phyloP scores from a whole-genome alignment of 257 asterid genomes.

The Solanum pinnatisectum region DNA sequence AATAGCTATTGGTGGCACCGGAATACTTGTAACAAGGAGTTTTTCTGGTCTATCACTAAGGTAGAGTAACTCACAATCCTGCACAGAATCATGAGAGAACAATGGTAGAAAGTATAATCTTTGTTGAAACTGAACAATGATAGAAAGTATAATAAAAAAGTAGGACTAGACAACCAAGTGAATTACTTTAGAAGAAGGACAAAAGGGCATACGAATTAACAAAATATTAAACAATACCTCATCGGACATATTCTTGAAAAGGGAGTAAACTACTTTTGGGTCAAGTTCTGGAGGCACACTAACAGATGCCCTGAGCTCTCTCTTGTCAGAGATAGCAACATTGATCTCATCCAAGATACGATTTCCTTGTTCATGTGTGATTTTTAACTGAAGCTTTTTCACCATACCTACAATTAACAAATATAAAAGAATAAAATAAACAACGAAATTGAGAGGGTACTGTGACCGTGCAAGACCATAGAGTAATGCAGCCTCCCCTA shows the following conservation, averaged over 20 bases:
- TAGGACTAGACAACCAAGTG: background rate
- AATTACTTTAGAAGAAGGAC: background rate
- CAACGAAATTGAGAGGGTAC: background rate
- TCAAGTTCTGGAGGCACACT: conserved; percentile 36
- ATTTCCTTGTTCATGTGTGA: conserved; percentile 51
- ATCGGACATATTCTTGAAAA: conserved; percentile 61
- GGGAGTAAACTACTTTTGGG: conserved; percentile 46
- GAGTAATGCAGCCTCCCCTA: background rate
- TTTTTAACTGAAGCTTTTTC: conserved; percentile 47
- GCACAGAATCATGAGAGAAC: conserved; percentile 2
- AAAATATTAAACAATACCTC: conserved; percentile 40
- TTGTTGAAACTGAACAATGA: background rate
- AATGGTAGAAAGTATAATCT: background rate
- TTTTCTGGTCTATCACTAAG: conserved; percentile 81
- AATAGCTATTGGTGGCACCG: conserved; percentile 81
- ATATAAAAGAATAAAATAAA: background rate
- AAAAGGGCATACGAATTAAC: background rate
- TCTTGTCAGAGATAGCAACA: conserved; percentile 49
- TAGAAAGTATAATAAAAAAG: background rate
- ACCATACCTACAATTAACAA: conserved; percentile 57
- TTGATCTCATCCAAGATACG: conserved; percentile 31
- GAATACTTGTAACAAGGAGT: conserved; percentile 58
- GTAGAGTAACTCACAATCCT: conserved; percentile 94
- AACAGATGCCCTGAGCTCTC: conserved; percentile 34
- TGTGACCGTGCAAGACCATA: background rate